Conservation (phyloP, 352 stramenopile genomes). For the Globisporangium canariense region DNA sequence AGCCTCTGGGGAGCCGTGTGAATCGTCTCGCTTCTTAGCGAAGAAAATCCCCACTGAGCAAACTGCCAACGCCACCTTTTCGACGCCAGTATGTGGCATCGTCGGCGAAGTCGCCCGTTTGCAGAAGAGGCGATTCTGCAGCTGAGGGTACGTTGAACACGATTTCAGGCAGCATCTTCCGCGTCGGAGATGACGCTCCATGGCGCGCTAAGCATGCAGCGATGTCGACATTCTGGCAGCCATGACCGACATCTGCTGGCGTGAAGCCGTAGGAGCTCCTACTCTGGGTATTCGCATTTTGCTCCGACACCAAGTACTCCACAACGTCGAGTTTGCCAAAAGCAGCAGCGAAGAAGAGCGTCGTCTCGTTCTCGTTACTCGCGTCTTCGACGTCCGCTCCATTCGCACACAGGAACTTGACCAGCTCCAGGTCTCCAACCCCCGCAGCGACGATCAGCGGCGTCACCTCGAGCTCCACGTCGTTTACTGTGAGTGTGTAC, state of each 20-base stretch:
- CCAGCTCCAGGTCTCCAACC: neutral
- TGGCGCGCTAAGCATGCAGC: neutral
- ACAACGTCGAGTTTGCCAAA: neutral
- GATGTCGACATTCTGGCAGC: neutral
- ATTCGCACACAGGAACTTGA: neutral
- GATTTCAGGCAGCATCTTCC: no score
- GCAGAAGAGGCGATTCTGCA: no score
- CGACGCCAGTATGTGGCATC: no score
- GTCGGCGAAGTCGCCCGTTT: no score
- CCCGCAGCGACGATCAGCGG: neutral
- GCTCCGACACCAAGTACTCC: neutral
- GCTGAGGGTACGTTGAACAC: no score
- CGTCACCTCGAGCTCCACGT: neutral
- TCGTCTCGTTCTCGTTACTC: slow-evolving; percentile 7
- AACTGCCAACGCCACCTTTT: no score
- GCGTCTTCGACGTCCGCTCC: slow-evolving; percentile 2
- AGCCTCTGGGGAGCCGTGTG: no score
- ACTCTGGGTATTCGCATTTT: neutral
- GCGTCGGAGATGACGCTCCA: neutral
- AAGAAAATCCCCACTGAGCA: no score
- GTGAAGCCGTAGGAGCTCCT: neutral
- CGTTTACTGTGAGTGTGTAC: no score
- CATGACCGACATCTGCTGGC: neutral
- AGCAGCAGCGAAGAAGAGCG: slow-evolving; percentile 5
- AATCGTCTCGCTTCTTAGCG: no score